A percentile compares a stretch with the other conserved stretches of the same genome.
Conservation (phyloP, 2,329 filamentous ascomycete genomes). For the Fusarium sp. region DNA sequence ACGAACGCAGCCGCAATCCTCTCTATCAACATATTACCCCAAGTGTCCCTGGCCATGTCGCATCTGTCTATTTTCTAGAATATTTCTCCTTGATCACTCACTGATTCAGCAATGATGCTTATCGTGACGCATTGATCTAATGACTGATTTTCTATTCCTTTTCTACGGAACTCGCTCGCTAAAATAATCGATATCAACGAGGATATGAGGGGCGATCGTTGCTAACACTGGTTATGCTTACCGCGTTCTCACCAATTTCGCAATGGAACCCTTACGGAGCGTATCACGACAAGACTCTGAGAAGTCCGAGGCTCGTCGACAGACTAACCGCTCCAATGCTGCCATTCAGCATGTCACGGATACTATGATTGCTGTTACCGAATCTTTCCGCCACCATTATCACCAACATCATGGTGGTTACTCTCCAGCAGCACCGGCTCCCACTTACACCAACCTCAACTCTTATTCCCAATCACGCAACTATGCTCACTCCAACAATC, state of each 20-base stretch:
- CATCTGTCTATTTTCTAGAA: not conserved
- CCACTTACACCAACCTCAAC: constrained; percentile 34
- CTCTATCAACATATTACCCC: constrained; percentile 7
- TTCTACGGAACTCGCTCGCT: not conserved
- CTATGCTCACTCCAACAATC: constrained; percentile 2
- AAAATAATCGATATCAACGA: not conserved
- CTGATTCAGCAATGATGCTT: constrained; percentile 23
- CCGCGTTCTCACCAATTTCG: constrained; percentile 18
- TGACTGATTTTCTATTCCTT: not conserved
- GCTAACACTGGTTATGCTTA: constrained; percentile 26
- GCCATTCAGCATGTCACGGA: constrained; percentile 39
- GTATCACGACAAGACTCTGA: constrained; percentile 35
- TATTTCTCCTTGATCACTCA: not conserved
- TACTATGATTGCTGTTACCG: constrained; percentile 45
- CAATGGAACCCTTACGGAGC: constrained; percentile 39
- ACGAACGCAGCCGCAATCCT: constrained; percentile 23
- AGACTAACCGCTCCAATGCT: constrained; percentile 27
- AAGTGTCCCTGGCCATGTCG: constrained; percentile 16
- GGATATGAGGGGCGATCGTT: constrained; percentile 24
- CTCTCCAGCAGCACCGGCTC: constrained; percentile 33
- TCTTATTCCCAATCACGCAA: constrained; percentile 1
- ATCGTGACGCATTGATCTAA: not conserved
- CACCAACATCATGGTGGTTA: constrained; percentile 30
- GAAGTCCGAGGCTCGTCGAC: constrained; percentile 39
- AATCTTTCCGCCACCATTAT: constrained; percentile 44